phyloP scores from a whole-genome alignment of 805 yeast species.

The Spathaspora arborariae region DNA sequence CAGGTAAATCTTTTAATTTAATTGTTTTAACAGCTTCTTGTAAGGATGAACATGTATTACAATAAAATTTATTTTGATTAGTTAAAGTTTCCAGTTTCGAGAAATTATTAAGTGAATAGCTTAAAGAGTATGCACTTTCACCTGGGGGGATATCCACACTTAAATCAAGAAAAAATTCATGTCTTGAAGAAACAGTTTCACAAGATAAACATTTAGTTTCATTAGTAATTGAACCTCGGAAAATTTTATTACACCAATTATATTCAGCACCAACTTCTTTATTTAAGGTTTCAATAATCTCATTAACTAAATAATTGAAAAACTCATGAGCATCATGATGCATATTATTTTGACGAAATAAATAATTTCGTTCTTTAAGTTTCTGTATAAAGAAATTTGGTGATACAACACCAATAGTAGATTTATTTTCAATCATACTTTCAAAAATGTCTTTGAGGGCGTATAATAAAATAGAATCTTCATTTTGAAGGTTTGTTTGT shows the following conservation, averaged over 20 bases:
- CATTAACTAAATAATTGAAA: conserved; percentile 78
- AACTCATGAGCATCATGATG: conserved; percentile 99
- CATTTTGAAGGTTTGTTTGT: conserved; percentile 32
- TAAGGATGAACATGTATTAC: conserved; percentile 83
- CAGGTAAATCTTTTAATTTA: conserved; percentile 73
- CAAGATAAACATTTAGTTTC: conserved; percentile 89
- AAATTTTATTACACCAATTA: conserved; percentile 63
- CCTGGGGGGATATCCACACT: conserved; percentile 79
- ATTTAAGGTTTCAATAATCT: conserved; percentile 55
- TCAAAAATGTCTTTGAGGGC: conserved; percentile 85
- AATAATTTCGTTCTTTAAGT: conserved; percentile 74
- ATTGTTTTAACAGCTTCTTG: conserved; percentile 94
- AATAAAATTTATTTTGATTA: conserved; percentile 86
- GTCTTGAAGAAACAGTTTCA: conserved; percentile 74
- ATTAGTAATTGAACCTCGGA: conserved; percentile 81
- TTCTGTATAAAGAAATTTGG: conserved; percentile 72
- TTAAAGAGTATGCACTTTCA: conserved; percentile 52
- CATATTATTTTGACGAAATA: conserved; percentile 81
- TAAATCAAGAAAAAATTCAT: conserved; percentile 83
- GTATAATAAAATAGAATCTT: conserved; percentile 37
- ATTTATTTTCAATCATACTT: conserved; percentile 66
- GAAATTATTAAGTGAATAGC: conserved; percentile 77
- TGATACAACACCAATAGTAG: conserved; percentile 78
- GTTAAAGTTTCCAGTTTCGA: conserved; percentile 81
- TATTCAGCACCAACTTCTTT: conserved; percentile 23